phyloP scores from a whole-genome alignment of 2,329 filamentous ascomycete genomes.

The Ramularia endophylla region DNA sequence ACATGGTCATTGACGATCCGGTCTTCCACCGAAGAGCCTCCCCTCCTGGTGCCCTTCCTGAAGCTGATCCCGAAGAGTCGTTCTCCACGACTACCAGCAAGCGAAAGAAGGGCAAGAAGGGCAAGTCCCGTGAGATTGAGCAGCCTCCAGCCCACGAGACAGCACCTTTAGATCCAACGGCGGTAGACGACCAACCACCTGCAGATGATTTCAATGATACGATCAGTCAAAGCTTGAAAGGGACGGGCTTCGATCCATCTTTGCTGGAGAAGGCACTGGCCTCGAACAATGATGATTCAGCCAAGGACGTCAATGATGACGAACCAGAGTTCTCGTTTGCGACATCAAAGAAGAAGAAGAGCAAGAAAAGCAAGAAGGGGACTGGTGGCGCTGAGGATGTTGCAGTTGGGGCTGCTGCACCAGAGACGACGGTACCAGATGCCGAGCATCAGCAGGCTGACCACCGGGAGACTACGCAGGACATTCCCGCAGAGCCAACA shows the following conservation, averaged over 20 bases:
- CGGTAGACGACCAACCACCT: constrained; percentile 5
- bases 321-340: constrained; percentile 29
- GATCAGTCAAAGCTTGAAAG: constrained; percentile 31
- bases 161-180: not conserved
- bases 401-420: constrained; percentile 2
- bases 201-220: constrained; percentile 31
- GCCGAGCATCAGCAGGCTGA: too few species aligned
- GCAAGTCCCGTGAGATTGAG: constrained; percentile 13
- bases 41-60: constrained; percentile 25
- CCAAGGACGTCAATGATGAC: constrained; percentile 19
- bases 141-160: not conserved
- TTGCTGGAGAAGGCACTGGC: constrained; percentile 34
- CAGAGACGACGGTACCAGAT: constrained; percentile 1
- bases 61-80: constrained; percentile 30
- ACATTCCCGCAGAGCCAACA: not conserved
- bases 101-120: constrained; percentile 32
- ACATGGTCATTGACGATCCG: constrained; percentile 40
- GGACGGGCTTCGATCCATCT: constrained; percentile 28
- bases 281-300: constrained; percentile 24
- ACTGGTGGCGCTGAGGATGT: constrained; percentile 12
- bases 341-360: constrained; percentile 39
- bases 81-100: constrained; percentile 24
- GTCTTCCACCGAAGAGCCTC: constrained; percentile 31
- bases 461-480: too few species aligned
- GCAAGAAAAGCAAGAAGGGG: constrained; percentile 42